Percentiles rank a stretch among this genome's conserved stretches.
Evolutionary conservation across 345 rosid genomes (phyloP).

Genomic region (Ailanthus altissimus): DNA sequence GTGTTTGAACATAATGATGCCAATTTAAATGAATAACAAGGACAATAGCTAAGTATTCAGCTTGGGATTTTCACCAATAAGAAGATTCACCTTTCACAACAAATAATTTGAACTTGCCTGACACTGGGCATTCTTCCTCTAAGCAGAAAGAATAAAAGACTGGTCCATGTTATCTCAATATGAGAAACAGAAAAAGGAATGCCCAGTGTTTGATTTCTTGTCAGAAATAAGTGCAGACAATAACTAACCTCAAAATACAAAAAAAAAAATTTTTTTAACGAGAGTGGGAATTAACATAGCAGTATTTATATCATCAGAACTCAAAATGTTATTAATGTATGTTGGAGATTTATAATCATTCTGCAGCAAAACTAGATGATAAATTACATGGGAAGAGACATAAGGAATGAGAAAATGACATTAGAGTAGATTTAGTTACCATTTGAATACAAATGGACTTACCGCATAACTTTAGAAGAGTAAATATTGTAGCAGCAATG

Average conservation of each 20-base stretch:
- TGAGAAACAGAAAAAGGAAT: background rate
- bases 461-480: conserved; percentile 89
- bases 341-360: background rate
- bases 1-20: conserved; percentile 2
- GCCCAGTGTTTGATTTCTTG: no score
- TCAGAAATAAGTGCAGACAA: background rate
- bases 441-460: conserved; percentile 27
- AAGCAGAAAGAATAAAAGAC: background rate
- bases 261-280: background rate
- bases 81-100: background rate
- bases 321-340: background rate
- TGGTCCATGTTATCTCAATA: background rate
- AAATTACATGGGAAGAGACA: background rate
- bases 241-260: background rate
- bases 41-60: background rate
- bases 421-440: background rate
- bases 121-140: background rate
- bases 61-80: background rate
- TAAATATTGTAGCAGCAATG: conserved; percentile 83
- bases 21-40: background rate
- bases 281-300: background rate
- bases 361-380: background rate
- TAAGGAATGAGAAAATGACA: background rate
- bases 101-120: background rate
- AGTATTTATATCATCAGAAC: background rate